Base-by-base conservation (phyloP, 768 basidiomycete species). In the Boletellus ananiceps region DNA sequence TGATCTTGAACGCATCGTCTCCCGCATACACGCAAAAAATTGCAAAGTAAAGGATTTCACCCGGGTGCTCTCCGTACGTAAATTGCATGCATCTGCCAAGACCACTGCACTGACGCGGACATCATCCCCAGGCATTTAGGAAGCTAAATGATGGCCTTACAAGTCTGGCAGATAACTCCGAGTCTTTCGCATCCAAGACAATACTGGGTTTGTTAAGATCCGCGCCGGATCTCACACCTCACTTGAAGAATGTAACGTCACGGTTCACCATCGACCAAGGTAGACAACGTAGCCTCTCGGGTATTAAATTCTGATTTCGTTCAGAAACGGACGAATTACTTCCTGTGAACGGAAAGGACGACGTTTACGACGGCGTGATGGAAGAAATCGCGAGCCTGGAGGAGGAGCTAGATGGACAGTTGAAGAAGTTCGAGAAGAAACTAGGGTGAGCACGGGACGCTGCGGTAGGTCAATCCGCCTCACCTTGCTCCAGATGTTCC, bases 1-100 rank as follows among this genome's bases (percentile, higher is more conserved):
- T 6, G 95, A 98, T 65, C 77, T 95, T 8, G 92, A 98, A 64
- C 88, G 96, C 13, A 82, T 96, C 49, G 84, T 99, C 9, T 93
- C 93, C 11, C 86, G 96, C 33, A 88, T 98, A 47, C 96, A 98
- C 62, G 94, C 94, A 12, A 92, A 87, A 64, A 88, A 83, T 49
- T 90, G 90, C 69, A 86, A 81, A 65, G 81, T 93, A 52, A 82
- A 78, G 56, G 92, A 96, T 60, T 99, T 99, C 65, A 64, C 86
- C 55, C 89, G 84, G 63, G 87, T 95, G 19, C 75, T 96, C 9
- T 69, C 71, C 40, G 93, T 93, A 64, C 54, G 75, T 64, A 42
- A 43, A 43, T 36, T 12, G 0, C n/a, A 6, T 12, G 13, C 18
- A 9, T 25, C 37, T 1, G 6, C 34, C 35, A 15, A 33, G 37